phyloP scores from a whole-genome alignment of 768 basidiomycete genomes.

The Rhodotorula toruloides region DNA sequence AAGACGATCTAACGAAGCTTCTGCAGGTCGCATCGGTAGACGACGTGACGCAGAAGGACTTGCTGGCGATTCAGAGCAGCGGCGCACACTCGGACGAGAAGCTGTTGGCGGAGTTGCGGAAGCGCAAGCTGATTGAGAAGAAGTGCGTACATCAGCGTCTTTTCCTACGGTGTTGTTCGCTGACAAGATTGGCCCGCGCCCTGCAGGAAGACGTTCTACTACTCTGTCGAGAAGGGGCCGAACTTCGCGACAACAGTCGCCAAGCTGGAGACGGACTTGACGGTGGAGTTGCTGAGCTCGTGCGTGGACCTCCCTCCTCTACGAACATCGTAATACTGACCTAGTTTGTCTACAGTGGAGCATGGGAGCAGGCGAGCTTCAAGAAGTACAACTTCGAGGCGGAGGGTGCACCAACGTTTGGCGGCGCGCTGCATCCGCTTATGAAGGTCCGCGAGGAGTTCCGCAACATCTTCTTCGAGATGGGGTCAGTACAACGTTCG shows the following conservation, averaged over 20 bases:
- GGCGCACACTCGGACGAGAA: conserved; percentile 75
- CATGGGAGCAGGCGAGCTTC: conserved; percentile 88
- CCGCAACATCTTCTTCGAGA: conserved; percentile 94
- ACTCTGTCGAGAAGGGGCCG: conserved; percentile 75
- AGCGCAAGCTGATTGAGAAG: conserved; percentile 80
- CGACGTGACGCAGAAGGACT: conserved; percentile 69
- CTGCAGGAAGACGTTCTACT: conserved; percentile 88
- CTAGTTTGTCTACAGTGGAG: conserved; percentile 56
- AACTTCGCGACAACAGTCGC: conserved; percentile 83
- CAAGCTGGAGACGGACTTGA: conserved; percentile 93
- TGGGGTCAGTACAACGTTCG: conserved; percentile 75
- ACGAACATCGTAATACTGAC: neutral
- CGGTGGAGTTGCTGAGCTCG: conserved; percentile 90
- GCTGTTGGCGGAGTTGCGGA: conserved; percentile 74
- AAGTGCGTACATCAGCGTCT: conserved; percentile 58
- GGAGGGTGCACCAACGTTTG: conserved; percentile 78
- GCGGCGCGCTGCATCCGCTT: conserved; percentile 90
- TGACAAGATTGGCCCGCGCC: neutral
- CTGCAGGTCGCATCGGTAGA: conserved; percentile 60
- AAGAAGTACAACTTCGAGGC: conserved; percentile 99
- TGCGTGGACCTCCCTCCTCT: conserved; percentile 49
- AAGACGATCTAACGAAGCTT: neutral
- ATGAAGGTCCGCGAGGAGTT: conserved; percentile 98
- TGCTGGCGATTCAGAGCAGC: conserved; percentile 66
- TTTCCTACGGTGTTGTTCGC: neutral